Conservation (phyloP, 2,329 filamentous ascomycete genomes). For the Cryphonectria carpinicola region DNA sequence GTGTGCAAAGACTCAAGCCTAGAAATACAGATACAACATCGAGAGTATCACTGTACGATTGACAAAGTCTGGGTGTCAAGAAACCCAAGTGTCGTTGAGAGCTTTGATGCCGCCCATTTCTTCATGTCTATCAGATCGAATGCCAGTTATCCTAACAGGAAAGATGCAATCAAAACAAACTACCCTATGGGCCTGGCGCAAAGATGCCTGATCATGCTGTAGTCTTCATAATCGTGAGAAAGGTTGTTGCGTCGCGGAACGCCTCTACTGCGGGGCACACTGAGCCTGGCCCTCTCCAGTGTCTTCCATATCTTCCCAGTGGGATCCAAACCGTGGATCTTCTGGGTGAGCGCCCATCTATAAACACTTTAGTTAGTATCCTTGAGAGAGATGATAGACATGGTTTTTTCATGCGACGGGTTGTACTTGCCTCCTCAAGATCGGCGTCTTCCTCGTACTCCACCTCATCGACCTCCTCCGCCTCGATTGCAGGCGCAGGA, state of each 20-base stretch:
- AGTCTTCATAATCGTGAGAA: conserved; percentile 7
- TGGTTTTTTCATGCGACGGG: neutral
- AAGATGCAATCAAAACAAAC: conserved; percentile 10
- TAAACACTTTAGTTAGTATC: conserved; percentile 22
- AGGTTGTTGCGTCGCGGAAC: conserved; percentile 17
- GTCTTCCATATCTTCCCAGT: conserved; percentile 75
- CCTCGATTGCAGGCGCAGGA: conserved; percentile 62
- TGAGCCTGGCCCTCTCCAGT: conserved; percentile 64
- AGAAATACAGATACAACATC: neutral
- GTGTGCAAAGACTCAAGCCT: neutral
- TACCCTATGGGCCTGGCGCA: neutral
- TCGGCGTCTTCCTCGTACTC: conserved; percentile 82
- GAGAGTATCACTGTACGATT: neutral
- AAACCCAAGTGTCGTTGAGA: neutral
- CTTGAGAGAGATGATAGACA: too few species aligned
- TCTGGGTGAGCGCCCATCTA: conserved; percentile 74
- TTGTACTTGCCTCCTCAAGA: conserved; percentile 69
- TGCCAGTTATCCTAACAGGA: neutral
- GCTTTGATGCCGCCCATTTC: neutral
- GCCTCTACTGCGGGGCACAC: conserved; percentile 70
- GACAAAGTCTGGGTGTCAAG: neutral
- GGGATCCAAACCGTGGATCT: conserved; percentile 67
- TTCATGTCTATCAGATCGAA: conserved; percentile 20
- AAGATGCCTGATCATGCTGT: neutral
- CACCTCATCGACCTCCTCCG: conserved; percentile 83